These are phyloP conservation scores for Trametes cubensis DNA, from an alignment of 768 basidiomycete genomes.

Conservation along the genomic window DNA sequence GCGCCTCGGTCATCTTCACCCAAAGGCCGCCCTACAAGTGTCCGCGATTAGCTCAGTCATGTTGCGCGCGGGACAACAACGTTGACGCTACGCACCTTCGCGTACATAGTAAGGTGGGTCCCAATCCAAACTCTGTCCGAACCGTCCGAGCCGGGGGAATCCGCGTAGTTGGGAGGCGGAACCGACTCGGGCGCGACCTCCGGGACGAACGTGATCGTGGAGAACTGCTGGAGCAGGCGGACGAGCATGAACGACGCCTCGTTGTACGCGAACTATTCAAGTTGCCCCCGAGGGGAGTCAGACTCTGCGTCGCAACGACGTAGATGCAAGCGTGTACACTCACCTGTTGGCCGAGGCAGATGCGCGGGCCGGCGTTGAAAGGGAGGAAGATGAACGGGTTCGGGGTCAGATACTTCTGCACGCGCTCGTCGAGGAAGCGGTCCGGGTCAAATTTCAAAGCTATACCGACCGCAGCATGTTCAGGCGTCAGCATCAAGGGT, in stretches of 20 bases:
- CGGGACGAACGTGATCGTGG: conserved; percentile 28
- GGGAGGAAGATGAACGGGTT: conserved; percentile 70
- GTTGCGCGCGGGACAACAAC: neutral
- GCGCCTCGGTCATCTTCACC: conserved; percentile 43
- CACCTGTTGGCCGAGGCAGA: conserved; percentile 32
- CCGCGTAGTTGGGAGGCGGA: conserved; percentile 24
- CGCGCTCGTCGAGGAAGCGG: conserved; percentile 65
- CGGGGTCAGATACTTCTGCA: conserved; percentile 61
- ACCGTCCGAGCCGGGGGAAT: conserved; percentile 26
- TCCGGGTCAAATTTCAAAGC: conserved; percentile 73
- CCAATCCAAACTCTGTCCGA: conserved; percentile 40
- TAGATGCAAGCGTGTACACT: neutral
- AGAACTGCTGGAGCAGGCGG: conserved; percentile 59
- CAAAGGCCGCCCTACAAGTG: conserved; percentile 46
- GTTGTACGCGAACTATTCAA: conserved; percentile 69
- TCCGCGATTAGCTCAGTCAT: neutral
- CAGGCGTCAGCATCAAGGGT: neutral
- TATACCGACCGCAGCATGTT: conserved; percentile 29
- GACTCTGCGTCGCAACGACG: neutral
- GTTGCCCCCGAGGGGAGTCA: neutral
- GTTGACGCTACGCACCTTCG: conserved; percentile 37
- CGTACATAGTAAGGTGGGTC: conserved; percentile 43
- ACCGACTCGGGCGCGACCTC: conserved; percentile 32
- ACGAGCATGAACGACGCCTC: conserved; percentile 66
- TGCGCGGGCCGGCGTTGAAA: conserved; percentile 32